Evolutionary conservation across 208 protist genomes (phyloP).

Genomic region (Leishmania gerbilli): DNA sequence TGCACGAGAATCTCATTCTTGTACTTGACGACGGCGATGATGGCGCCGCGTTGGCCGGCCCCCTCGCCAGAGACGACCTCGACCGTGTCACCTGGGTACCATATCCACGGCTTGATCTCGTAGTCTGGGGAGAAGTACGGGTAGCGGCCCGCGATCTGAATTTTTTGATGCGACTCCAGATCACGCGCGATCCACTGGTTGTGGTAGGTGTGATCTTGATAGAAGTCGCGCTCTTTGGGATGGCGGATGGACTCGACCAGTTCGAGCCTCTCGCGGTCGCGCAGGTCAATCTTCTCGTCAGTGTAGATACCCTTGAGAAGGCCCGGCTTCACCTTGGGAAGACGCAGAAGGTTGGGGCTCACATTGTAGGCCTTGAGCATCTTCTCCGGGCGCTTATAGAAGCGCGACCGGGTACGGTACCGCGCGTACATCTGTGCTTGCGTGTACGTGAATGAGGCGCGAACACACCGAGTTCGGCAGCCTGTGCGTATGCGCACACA

Average conservation of each 20-base stretch:
- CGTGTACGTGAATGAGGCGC: neutral
- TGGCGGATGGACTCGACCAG: slow-evolving; percentile 83
- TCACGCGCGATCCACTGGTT: slow-evolving; percentile 87
- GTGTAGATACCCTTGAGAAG: slow-evolving; percentile 72
- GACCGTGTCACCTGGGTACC: slow-evolving; percentile 88
- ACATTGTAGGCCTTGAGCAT: slow-evolving; percentile 74
- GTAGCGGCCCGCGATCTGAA: slow-evolving; percentile 58
- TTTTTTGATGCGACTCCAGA: slow-evolving; percentile 70
- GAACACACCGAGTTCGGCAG: neutral
- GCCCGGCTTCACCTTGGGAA: slow-evolving; percentile 65
- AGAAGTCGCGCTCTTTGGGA: slow-evolving; percentile 88
- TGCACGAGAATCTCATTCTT: slow-evolving; percentile 92
- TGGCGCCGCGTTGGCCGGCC: slow-evolving; percentile 77
- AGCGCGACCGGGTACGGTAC: slow-evolving; percentile 79
- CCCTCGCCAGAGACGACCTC: slow-evolving; percentile 79
- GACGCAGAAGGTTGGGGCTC: slow-evolving; percentile 61
- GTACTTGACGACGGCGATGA: slow-evolving; percentile 87
- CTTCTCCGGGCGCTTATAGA: slow-evolving; percentile 71
- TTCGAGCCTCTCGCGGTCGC: slow-evolving; percentile 77
- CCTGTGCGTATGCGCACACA: neutral
- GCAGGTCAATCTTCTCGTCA: slow-evolving; percentile 78
- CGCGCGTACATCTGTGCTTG: slow-evolving; percentile 72
- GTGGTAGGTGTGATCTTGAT: slow-evolving; percentile 93
- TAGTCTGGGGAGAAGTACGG: slow-evolving; percentile 68
- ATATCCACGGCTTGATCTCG: slow-evolving; percentile 75